Evolutionary conservation across 768 basidiomycete species (phyloP), one percentile per base, ranked within the genome.

Genomic region (Boletus vinaceobasis): DNA sequence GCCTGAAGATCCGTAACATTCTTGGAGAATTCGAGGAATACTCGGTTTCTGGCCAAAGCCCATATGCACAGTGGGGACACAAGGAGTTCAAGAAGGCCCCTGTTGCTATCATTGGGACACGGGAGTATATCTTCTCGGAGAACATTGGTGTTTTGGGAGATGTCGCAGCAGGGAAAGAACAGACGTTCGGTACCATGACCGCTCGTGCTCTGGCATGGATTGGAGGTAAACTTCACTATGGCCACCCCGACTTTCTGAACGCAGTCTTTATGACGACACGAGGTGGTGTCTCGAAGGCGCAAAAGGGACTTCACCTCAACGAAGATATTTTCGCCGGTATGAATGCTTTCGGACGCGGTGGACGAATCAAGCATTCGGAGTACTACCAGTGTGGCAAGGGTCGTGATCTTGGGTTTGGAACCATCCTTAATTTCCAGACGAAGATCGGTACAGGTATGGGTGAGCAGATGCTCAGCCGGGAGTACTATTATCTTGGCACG

Each of bases 381-480:
- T 99, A 99, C 75, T 99, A 98, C 70, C 97, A 99, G 74, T 98
- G 96, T 67, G 96, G 96, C 60, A 98, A 99, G 77, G 97, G 97
- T 52, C 89, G 97, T 75, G 97, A 99, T 78, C 87, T 99, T 58
- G 97, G 97, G 52, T 99, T 99, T 69, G 97, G 97, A 48, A 99
- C 97, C 43, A 98, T 98, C 68, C 78, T 99, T 65, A 98, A 98
- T 72, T 99, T 99, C 85, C 94, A 98, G 78, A 99, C 97, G 47
- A 99, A 99, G 83, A 97, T 99, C 65, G 96, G 96, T 29, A 97
- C 92, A 31, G 97, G 97, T 74, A 99, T 99, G 97, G 97, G 97
- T 64, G 97, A 99, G 73, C 97, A 99, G 69, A 96, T 98, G 94
- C 87, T 99, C 63, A 98, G 94, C 74, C 86, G 97, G 62, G 97